Conservation (phyloP, 352 stramenopile genomes). For the Globisporangium perplexum region DNA sequence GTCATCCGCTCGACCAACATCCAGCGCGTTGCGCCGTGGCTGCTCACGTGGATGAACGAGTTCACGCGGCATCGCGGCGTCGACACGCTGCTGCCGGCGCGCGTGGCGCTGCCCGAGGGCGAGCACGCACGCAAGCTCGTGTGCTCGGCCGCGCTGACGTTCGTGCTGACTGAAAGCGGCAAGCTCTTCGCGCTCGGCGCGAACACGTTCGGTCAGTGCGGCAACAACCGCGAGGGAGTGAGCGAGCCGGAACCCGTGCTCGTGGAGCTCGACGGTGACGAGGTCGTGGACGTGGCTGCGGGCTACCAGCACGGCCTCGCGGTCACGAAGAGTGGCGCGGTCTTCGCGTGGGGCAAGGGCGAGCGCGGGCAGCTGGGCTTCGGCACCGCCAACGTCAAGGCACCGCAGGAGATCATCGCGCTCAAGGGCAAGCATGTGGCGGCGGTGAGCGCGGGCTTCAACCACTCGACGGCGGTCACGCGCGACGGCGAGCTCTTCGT, state of each 20-base stretch:
- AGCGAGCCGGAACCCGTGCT: slow-evolving; percentile 48
- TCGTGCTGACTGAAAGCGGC: slow-evolving; percentile 68
- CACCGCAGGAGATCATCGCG: slow-evolving; percentile 70
- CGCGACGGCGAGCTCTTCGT: slow-evolving; percentile 76
- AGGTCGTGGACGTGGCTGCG: slow-evolving; percentile 62
- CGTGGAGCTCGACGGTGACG: slow-evolving; percentile 58
- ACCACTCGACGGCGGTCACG: slow-evolving; percentile 67
- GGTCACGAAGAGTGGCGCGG: slow-evolving; percentile 54
- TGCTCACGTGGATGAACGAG: slow-evolving; percentile 65
- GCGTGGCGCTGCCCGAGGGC: slow-evolving; percentile 51
- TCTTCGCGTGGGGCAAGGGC: slow-evolving; percentile 81
- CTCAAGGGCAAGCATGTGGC: slow-evolving; percentile 63
- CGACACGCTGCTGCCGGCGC: slow-evolving; percentile 53
- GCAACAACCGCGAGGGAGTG: slow-evolving; percentile 50
- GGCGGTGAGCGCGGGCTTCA: slow-evolving; percentile 76
- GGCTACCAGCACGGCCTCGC: slow-evolving; percentile 79
- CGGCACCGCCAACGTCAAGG: slow-evolving; percentile 66
- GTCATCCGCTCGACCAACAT: slow-evolving; percentile 85
- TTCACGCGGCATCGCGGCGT: slow-evolving; percentile 60
- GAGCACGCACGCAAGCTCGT: slow-evolving; percentile 73
- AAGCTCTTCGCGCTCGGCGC: slow-evolving; percentile 75
- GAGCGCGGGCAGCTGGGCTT: slow-evolving; percentile 79
- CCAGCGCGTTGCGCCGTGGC: slow-evolving; percentile 63
- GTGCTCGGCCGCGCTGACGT: slow-evolving; percentile 76
- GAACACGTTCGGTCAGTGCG: slow-evolving; percentile 82